Percentiles rank a stretch among this genome's conserved stretches.
These are phyloP conservation scores for Ustilago curta DNA, from an alignment of 1,284 basidiomycete species.

Conservation along the genomic window DNA sequence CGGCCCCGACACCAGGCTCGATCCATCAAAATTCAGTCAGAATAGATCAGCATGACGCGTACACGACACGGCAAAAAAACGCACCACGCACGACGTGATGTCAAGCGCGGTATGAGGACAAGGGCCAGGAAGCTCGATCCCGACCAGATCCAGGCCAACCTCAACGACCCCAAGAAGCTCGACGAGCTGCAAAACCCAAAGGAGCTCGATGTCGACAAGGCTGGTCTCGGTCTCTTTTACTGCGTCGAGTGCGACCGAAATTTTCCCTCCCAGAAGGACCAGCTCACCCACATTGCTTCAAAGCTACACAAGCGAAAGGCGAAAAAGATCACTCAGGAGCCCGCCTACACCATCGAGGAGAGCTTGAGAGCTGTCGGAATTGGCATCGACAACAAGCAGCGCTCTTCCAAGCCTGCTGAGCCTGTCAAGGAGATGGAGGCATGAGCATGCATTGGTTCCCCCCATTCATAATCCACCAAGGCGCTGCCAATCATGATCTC, in stretches of 20 bases:
- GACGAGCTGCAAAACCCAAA: conserved; percentile 59
- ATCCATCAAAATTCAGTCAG: neutral
- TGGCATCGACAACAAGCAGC: conserved; percentile 65
- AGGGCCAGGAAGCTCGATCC: conserved; percentile 66
- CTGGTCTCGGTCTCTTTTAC: conserved; percentile 69
- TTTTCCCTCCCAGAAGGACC: conserved; percentile 63
- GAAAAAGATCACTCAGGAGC: conserved; percentile 64
- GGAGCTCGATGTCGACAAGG: conserved; percentile 65
- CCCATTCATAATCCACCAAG: neutral
- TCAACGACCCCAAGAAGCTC: conserved; percentile 57
- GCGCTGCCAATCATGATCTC: neutral
- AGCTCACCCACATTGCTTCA: conserved; percentile 60
- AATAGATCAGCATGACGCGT: conserved; percentile 52
- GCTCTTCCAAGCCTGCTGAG: conserved; percentile 29
- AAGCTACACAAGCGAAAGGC: conserved; percentile 67
- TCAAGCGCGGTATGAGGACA: conserved; percentile 66
- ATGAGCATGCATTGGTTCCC: conserved; percentile 5
- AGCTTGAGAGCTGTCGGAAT: conserved; percentile 62
- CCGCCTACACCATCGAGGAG: conserved; percentile 66
- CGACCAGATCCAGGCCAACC: conserved; percentile 66
- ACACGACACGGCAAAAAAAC: conserved; percentile 65
- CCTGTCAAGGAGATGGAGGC: conserved; percentile 24
- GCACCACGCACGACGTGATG: conserved; percentile 67
- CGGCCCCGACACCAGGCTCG: neutral
- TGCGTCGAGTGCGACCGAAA: conserved; percentile 68